Base-by-base conservation (phyloP, 805 yeast genomes). In the Yamadazyma paraphyllophila region DNA sequence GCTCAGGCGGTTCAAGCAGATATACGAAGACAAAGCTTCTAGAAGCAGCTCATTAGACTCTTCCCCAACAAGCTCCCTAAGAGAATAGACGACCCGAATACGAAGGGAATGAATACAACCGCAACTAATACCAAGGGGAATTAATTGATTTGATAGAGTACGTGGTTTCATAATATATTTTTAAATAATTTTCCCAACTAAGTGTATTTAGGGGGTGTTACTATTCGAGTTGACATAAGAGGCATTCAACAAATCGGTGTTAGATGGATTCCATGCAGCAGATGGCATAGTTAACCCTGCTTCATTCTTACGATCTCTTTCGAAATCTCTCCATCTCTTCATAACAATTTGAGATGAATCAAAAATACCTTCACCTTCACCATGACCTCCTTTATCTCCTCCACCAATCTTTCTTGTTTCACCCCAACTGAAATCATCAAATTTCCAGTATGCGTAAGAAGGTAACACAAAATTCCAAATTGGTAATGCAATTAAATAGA, bases 351-450 rank as follows among this genome's bases (percentile, higher is more conserved):
- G 80, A 1, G 95, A 82, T n/a, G 94, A 87, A 63, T 92, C 98
- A 62, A 92, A 94, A 50, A 82, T 84, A 55, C 97, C 98, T 36
- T 79, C 86, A 16, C 55, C 74, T 17, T 74, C 86, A 37, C 81
- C 85, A 60, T 88, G 94, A 13, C 73, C 81, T 16, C 77, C 80
- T 56, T 83, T 80, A 55, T 74, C 82, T 35, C 79, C 88, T 9
- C 81, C 89, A 20, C 78, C 77, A 41, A 89, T 81, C n/a, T 83
- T 77, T 72, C 96, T 77, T 2, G 97, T 91, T 48, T 88, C 96
- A 60, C 97, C 97, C 97, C 97, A 91, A 62, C 90, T 82, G 67
- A 91, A 91, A 62, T 91, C 96, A 66, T 91, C 97, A 66, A 90
- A 89, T 60, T 89, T 89, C 97, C 97, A 91, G 63, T 76, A 90